Evolutionary conservation across 306 rosid species (phyloP).

Genomic region (Dalbergia oliveri): DNA sequence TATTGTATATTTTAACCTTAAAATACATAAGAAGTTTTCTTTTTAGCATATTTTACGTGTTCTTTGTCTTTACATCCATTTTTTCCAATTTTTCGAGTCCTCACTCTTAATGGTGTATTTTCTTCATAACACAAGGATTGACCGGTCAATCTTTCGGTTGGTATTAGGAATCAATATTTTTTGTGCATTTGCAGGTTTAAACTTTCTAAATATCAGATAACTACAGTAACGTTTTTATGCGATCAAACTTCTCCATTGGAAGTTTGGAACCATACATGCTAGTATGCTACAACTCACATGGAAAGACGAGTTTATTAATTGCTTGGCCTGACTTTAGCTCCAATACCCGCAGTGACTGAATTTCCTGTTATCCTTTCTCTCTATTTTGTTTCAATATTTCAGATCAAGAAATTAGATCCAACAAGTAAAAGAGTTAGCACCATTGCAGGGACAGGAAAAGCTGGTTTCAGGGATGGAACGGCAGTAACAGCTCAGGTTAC

Average conservation of each 20-base stretch:
- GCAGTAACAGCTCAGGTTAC: slow-evolving; percentile 82
- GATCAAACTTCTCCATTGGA: slow-evolving; percentile 34
- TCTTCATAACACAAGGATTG: slow-evolving; percentile 17
- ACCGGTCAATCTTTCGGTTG: slow-evolving; percentile 25
- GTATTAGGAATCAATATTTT: slow-evolving; percentile 39
- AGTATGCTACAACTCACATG: slow-evolving; percentile 17
- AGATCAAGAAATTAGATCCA: slow-evolving; percentile 91
- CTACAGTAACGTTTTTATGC: slow-evolving; percentile 18
- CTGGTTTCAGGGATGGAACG: slow-evolving; percentile 85
- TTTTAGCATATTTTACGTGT: slow-evolving; percentile 13
- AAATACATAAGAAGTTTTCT: neutral
- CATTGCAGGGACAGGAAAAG: slow-evolving; percentile 88
- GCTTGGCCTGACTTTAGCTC: slow-evolving; percentile 35
- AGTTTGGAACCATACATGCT: slow-evolving; percentile 32
- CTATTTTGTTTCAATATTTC: slow-evolving; percentile 47
- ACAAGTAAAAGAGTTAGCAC: slow-evolving; percentile 80
- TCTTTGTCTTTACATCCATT: slow-evolving; percentile 25
- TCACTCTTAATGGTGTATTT: slow-evolving; percentile 28
- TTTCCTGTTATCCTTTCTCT: slow-evolving; percentile 30
- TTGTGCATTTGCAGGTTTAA: slow-evolving; percentile 35
- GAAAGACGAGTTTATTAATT: slow-evolving; percentile 18
- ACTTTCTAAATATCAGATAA: slow-evolving; percentile 31
- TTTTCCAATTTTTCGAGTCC: slow-evolving; percentile 22
- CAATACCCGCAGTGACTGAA: slow-evolving; percentile 30
- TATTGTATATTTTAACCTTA: neutral